Evolutionary conservation across 129 eudicot species (phyloP).

Genomic region (Calendula officinalis): DNA sequence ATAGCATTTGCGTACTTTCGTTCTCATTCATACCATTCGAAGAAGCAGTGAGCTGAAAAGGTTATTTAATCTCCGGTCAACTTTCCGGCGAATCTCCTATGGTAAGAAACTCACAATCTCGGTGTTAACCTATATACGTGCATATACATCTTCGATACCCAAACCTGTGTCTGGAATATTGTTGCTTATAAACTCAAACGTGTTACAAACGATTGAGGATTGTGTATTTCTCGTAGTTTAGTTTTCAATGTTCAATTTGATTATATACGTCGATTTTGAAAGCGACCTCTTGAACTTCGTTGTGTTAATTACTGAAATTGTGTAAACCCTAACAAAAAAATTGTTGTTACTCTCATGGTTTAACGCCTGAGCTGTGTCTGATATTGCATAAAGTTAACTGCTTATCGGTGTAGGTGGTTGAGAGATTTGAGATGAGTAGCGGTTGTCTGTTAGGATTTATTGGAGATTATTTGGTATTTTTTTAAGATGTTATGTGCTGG

Average conservation of each 20-base stretch:
- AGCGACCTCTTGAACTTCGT: background rate
- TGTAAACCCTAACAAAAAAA: conserved; percentile 21
- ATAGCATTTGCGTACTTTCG: background rate
- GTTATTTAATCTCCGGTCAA: conserved; percentile 21
- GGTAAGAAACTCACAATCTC: conserved; percentile 22
- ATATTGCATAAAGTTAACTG: background rate
- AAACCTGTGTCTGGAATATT: background rate
- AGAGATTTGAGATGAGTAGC: conserved; percentile 13
- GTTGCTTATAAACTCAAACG: conserved; percentile 12
- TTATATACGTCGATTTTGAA: background rate
- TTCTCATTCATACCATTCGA: conserved; percentile 5
- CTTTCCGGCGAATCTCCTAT: conserved; percentile 21
- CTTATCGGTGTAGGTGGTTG: conserved; percentile 9
- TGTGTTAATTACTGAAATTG: background rate
- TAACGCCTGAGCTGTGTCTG: conserved; percentile 7
- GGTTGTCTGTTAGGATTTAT: background rate
- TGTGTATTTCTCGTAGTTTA: background rate
- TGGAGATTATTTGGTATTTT: background rate
- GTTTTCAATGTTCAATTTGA: background rate
- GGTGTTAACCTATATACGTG: background rate
- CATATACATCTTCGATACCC: background rate
- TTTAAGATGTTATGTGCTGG: background rate
- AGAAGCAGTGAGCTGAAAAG: conserved; percentile 19
- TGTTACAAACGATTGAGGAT: conserved; percentile 17
- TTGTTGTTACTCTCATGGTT: conserved; percentile 13